Base-by-base conservation (phyloP, 768 basidiomycete species). In the Hygrophoropsis aurantiaca region DNA sequence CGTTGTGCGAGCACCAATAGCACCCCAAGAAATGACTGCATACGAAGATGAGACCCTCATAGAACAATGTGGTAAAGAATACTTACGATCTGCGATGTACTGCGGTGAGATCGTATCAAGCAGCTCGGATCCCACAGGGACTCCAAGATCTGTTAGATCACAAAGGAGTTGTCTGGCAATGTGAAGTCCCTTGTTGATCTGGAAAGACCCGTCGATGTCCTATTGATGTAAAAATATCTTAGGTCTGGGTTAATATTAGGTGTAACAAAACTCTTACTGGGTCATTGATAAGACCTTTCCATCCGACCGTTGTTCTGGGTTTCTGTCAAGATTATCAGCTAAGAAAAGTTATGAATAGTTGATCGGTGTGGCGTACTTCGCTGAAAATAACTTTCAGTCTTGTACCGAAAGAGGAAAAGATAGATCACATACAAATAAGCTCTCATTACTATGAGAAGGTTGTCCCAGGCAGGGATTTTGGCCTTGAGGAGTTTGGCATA, bases 1-100 rank as follows among this genome's bases (percentile, higher is more conserved):
- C 30, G 97, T 99, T 1, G 97, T 98, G 44, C 97, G 80, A 2
- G 97, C 97, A 20, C 97, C 95, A 54, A 99, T 98, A 7, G 95
- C 93, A 34, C 92, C 93, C 93, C 93, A 95, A 44, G 86, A 87
- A 51, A 84, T 82, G 32, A 92, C 81, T 82, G 47, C 54, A 21
- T 23, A 44, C 23, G 10, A 46, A 26, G 16, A 16, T 38, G 36
- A 38, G 9, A 20, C 40, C 5, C 24, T 16, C 27, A 38, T 16
- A 6, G 23, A 37, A 9, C 15, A n/a, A 21, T 18, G 36, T 1
- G 34, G 39, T 16, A 9, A 13, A 18, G 10, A 21, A 21, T n/a
- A 68, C 80, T 32, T 58, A 83, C 82, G 77, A 61, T 91, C 90
- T 26, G 86, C 77, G 34, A 91, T 81, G 73, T 82, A 92, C 62